A percentile compares a stretch with the other conserved stretches of the same genome.
These are phyloP conservation scores for Yamagishiella unicocca DNA, from an alignment of 139 green algal species.

Conservation along the genomic window DNA sequence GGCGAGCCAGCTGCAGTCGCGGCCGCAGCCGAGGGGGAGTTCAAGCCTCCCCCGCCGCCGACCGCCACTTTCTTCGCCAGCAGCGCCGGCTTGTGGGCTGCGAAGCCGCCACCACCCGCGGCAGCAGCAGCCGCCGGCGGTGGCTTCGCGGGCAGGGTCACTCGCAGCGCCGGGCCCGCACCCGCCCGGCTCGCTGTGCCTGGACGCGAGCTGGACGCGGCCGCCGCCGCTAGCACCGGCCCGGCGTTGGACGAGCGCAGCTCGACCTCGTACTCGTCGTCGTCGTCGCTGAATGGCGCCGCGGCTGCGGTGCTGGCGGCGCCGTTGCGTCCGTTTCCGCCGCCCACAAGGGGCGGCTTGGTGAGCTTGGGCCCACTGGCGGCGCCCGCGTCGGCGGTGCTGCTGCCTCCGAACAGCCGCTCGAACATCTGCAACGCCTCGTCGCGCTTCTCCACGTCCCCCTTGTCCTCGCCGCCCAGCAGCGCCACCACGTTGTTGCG, in stretches of 20 bases:
- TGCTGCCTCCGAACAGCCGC: conserved; percentile 12
- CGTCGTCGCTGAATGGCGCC: neutral
- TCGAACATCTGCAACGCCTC: conserved; percentile 41
- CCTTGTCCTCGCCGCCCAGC: conserved; percentile 1
- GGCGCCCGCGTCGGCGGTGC: neutral
- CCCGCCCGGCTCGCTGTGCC: neutral
- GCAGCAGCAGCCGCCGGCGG: neutral
- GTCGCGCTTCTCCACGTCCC: conserved; percentile 7
- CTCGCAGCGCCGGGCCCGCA: neutral
- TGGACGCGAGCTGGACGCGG: neutral
- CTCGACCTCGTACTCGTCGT: conserved; percentile 6
- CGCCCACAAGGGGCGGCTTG: no score
- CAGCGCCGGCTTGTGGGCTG: conserved; percentile 25
- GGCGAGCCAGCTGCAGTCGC: neutral
- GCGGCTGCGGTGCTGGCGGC: neutral
- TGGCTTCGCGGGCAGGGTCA: conserved; percentile 5
- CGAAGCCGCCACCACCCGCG: neutral
- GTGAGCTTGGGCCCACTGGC: no score
- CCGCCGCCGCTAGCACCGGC: neutral
- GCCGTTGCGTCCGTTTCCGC: no score
- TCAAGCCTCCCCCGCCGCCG: neutral
- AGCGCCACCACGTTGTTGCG: neutral
- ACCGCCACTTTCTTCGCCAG: neutral
- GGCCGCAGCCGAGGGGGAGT: neutral
- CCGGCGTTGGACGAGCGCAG: conserved; percentile 8